Evolutionary conservation across 495 filamentous ascomycete species (phyloP), one percentile per base, ranked within the genome.

Genomic region (Ramalina intermedia): DNA sequence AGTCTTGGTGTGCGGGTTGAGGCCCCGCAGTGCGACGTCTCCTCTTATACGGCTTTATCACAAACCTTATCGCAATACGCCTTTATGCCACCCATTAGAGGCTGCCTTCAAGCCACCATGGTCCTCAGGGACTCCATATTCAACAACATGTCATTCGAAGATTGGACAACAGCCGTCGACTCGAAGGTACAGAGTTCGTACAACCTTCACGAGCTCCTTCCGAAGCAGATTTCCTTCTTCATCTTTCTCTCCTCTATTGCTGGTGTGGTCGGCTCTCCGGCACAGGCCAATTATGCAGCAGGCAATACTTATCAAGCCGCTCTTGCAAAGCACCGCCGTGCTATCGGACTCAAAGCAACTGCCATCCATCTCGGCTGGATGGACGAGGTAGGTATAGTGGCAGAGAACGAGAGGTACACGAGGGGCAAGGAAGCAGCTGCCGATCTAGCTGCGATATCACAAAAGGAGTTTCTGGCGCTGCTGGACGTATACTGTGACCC

Each of bases 211-310:
- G 33, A 68, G 4, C 43, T 41, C 20, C 42, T 51, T 24, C n/a
- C n/a, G n/a, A 27, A 55, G 27, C 38, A 59, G 44, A 8, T 53
- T 35, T 13, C 41, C 37, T 48, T 65, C 58, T 78, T 80, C 60
- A 59, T 80, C 36, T 68, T 69, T 48, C 66, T 79, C 36, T 75
- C 70, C 9, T 81, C 77, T 1, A 66, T 69, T 23, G 67, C 74
- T 16, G 70, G 69, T 35, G 63, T 67, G 16, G 66, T 77, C 27
- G 77, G 78, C 9, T 74, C 68, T 1, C 61, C 68, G 45, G 73
- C 73, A 1, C 77, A 81, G 58, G 68, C 73, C 2, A 75, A 76
- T 16, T 81, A 81, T 57, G 68, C 72, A 26, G 73, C 76, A 9
- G 75, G 69, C 35, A 37, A 37, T 16, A 37, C 51, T 21, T 54